Conservation (phyloP, 495 filamentous ascomycete species). For the Corynascus novoguineensis region DNA sequence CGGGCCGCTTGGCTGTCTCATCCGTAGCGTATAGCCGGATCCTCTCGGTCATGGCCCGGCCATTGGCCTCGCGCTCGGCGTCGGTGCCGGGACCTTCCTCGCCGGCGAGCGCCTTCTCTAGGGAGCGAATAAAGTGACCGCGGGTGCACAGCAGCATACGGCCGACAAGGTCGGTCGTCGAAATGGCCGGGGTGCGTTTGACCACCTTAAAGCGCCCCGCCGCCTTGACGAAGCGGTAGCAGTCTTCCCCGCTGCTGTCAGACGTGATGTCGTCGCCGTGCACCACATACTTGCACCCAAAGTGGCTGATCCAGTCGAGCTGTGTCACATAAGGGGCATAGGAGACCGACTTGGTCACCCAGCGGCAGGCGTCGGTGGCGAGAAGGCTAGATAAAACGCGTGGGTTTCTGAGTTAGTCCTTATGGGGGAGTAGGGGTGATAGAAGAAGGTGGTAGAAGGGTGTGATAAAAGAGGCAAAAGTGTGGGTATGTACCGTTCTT, state of each 20-base stretch:
- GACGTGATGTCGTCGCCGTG: conserved; percentile 98
- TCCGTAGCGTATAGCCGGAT: conserved; percentile 84
- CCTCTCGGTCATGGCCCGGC: conserved; percentile 58
- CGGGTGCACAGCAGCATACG: conserved; percentile 92
- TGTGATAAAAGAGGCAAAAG: too few species aligned
- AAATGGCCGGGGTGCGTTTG: conserved; percentile 92
- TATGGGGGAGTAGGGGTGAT: conserved; percentile 7
- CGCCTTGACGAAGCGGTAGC: conserved; percentile 93
- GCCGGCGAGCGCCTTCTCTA: conserved; percentile 61
- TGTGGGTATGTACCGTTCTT: conserved; percentile 76
- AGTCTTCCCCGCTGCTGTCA: conserved; percentile 85
- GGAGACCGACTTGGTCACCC: conserved; percentile 77
- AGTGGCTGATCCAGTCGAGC: conserved; percentile 87
- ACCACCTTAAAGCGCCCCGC: conserved; percentile 90
- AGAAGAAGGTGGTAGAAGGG: conserved; percentile 3
- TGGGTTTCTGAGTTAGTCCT: conserved; percentile 15
- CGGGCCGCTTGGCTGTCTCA: conserved; percentile 62
- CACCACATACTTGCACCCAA: conserved; percentile 89
- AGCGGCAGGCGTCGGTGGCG: conserved; percentile 90
- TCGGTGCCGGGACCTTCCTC: conserved; percentile 63
- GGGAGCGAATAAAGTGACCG: conserved; percentile 77
- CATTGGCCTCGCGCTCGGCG: conserved; percentile 57
- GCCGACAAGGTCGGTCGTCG: conserved; percentile 93
- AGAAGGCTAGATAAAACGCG: conserved; percentile 43
- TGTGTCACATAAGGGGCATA: conserved; percentile 92